Base-by-base conservation (phyloP, 148 eudicot species). In the Rhododendron vialii region DNA sequence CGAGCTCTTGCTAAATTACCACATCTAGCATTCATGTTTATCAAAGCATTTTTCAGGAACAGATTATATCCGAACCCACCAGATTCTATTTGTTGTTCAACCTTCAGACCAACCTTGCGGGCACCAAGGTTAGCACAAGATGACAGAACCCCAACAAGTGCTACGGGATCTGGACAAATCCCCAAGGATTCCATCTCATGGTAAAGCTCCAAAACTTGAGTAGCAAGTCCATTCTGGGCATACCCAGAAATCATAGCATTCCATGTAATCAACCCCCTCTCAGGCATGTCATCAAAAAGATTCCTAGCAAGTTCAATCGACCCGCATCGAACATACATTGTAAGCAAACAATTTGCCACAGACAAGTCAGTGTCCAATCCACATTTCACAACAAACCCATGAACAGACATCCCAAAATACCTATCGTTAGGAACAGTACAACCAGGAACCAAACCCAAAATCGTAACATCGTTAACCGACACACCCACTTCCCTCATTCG, bases 211-310 rank as follows among this genome's bases (percentile, higher is more conserved):
- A 95, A 84, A 65, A 93, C 98, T 26, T 89, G 87, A 17, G 88
- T 28, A 28, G 94, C 90, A 88, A 90, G 84, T 35, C 98, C 96
- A 86, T 94, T 91, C 78, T 95, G 96, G 24, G 98, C 93, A 85
- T 94, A 95, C 85, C 98, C 98, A 79, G 90, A 94, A 74, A 95
- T 94, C 94, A 95, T 94, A 1, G 95, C 94, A 87, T 95, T 95
- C 96, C 96, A 94, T 47, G 96, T 92, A 67, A 93, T 94, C 91
- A 95, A 89, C 84, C 90, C 92, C 88, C 89, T 95, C 36, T 85
- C 85, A 17, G 91, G 90, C 33, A 94, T 91, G n/a, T 63, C 88
- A 88, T 93, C 89, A 61, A 95, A 95, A 89, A 94, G 83, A 78
- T 84, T 90, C 85, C 94, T 88, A 15, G 93, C 95, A 80, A 85